Base-by-base conservation (phyloP, 345 rosid genomes). In the Turnera subulata region DNA sequence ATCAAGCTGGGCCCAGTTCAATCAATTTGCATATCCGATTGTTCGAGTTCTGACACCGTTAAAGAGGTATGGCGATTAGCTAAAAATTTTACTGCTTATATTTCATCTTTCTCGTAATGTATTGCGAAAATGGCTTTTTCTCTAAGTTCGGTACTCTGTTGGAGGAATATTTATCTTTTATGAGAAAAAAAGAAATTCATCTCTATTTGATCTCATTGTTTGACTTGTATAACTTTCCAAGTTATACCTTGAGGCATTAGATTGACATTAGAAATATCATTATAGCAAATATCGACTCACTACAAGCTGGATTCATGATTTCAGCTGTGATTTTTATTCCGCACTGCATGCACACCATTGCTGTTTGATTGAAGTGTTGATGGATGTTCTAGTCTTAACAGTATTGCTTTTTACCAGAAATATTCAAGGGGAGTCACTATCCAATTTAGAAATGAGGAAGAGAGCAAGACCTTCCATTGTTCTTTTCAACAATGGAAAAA, bases 401-500 rank as follows among this genome's bases (percentile, higher is more conserved):
- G 18, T 59, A 63, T 67, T 56, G 63, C 51, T 53, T 63, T 58
- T 78, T 59, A 76, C 69, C 96, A 87, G 99, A 81, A 70, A 69
- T 77, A 75, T 73, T 80, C 97, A 25, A 71, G 73, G 64, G 96
- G 86, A 70, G 61, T 82, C 70, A 64, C 62, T 46, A 70, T 93
- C 65, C 76, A 70, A 16, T 89, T 93, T 81, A 79, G 69, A 72
- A 77, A 73, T 44, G 97, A 84, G 69, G 89, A 83, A 66, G 96
- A 85, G 67, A 76, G 94, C 82, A 80, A 59, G 66, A 71, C 73
- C 63, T 93, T 93, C 76, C 91, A 83, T 80, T 76, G 72, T 69
- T 78, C 86, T 12, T 85, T 89, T 72, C 84, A 85, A 72, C 90
- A 82, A 75, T 89, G 86, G 97, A 85, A 81, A 81, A 78, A 79